phyloP scores from a whole-genome alignment of 306 rosid species.

The Quercus ilex region DNA sequence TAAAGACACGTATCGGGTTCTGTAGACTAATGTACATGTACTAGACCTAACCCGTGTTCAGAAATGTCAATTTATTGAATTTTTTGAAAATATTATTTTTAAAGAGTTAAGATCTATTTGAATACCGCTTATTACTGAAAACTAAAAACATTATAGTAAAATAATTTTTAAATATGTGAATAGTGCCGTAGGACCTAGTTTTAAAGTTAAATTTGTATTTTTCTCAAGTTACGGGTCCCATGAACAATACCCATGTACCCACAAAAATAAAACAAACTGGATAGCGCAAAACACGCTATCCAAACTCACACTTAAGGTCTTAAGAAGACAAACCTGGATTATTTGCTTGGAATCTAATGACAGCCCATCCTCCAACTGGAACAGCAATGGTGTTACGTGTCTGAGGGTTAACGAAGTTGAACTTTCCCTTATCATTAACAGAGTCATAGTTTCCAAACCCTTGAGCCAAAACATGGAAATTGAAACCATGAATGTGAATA shows the following conservation, averaged over 20 bases:
- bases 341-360: slow-evolving; percentile 26
- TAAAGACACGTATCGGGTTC: too few species aligned
- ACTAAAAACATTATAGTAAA: rapidly evolving
- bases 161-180: too few species aligned
- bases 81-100: too few species aligned
- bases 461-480: slow-evolving; percentile 35
- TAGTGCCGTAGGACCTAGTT: rapidly evolving
- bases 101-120: too few species aligned
- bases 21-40: too few species aligned
- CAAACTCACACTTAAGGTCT: too few species aligned
- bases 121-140: rapidly evolving
- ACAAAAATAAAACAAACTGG: too few species aligned
- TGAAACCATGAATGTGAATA: slow-evolving; percentile 31
- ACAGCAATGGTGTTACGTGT: background rate
- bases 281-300: too few species aligned
- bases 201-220: too few species aligned
- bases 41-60: too few species aligned
- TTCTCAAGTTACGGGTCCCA: rapidly evolving
- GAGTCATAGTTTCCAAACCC: slow-evolving; percentile 27
- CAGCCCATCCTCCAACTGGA: slow-evolving; percentile 6
- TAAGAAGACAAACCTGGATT: slow-evolving; percentile 28
- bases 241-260: too few species aligned
- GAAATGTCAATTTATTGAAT: too few species aligned
- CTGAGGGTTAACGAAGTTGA: background rate
- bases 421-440: background rate